These are phyloP conservation scores for Fusarium avenaceum DNA, from an alignment of 2,329 filamentous ascomycete genomes.

Conservation along the genomic window DNA sequence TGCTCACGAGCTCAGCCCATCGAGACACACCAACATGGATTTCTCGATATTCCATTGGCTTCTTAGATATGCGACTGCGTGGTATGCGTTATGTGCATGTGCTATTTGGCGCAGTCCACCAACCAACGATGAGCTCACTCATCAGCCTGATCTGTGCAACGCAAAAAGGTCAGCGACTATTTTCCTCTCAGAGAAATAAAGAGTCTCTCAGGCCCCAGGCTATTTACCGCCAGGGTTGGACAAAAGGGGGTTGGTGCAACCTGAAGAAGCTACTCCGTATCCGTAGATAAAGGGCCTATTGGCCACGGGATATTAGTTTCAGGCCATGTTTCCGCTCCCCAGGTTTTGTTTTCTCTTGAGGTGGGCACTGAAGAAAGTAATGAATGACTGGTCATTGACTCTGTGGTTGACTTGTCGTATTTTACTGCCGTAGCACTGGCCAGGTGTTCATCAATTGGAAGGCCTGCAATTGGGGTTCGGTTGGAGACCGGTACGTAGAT, in stretches of 20 bases:
- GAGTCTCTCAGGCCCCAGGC: constrained; percentile 4
- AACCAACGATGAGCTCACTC: constrained; percentile 23
- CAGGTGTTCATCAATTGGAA: constrained; percentile 46
- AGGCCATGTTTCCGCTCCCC: constrained; percentile 10
- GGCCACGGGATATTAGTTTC: constrained; percentile 30
- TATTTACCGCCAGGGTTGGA: constrained; percentile 32
- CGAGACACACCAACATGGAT: constrained; percentile 39
- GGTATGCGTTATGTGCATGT: too few species aligned
- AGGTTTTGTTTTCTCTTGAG: constrained; percentile 5
- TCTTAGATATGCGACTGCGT: constrained; percentile 35
- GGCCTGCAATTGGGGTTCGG: neutral
- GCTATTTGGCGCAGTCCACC: constrained; percentile 6
- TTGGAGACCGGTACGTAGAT: constrained; percentile 21
- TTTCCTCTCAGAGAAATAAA: neutral
- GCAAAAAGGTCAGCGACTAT: constrained; percentile 28
- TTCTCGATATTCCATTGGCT: constrained; percentile 37
- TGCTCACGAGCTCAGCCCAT: constrained; percentile 44
- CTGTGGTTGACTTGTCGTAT: constrained; percentile 44
- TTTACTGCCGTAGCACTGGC: constrained; percentile 45
- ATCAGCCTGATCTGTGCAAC: constrained; percentile 35
- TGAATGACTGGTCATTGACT: constrained; percentile 37
- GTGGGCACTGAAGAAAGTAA: neutral
- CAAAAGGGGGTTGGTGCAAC: constrained; percentile 37
- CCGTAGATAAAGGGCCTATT: constrained; percentile 28
- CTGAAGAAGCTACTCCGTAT: constrained; percentile 11